Evolutionary conservation across 1,284 basidiomycete species (phyloP).

Genomic region (Veloboletus limbatus): DNA sequence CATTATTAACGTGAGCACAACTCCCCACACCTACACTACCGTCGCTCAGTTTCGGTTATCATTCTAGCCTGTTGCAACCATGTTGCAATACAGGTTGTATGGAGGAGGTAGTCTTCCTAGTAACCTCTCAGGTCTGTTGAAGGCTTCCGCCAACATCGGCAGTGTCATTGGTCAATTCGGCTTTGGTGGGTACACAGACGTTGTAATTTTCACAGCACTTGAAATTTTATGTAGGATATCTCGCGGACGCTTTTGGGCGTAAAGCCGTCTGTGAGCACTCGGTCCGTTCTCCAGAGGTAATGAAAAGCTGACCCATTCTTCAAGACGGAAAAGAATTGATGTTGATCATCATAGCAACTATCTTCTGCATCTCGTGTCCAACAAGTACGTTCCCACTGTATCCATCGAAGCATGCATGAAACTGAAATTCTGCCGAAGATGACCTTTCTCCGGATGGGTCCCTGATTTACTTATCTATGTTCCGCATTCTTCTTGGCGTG

Average conservation of each 20-base stretch:
- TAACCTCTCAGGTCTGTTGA: constrained; percentile 61
- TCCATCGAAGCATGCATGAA: not conserved
- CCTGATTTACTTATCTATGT: constrained; percentile 62
- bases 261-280: constrained; percentile 56
- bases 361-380: constrained; percentile 51
- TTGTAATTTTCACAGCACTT: constrained; percentile 16
- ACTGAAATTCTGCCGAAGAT: constrained; percentile 23
- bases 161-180: constrained; percentile 72
- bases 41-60: not conserved
- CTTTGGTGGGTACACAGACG: constrained; percentile 45
- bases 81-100: constrained; percentile 74
- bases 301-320: constrained; percentile 11
- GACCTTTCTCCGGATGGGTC: constrained; percentile 43
- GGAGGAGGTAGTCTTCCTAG: constrained; percentile 50
- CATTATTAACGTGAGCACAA: constrained; percentile 62
- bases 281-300: not conserved
- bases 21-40: not conserved
- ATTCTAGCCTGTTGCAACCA: constrained; percentile 63
- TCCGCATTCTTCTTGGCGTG: constrained; percentile 70
- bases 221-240: constrained; percentile 37
- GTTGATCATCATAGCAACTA: constrained; percentile 72
- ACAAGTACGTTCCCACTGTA: constrained; percentile 36
- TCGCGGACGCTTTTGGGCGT: constrained; percentile 66
- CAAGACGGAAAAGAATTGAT: constrained; percentile 76
- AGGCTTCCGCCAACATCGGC: constrained; percentile 71